Evolutionary conservation across 441 rosid species (phyloP), one percentile per base, ranked within the genome.

Genomic region (Gossypium aridum): DNA sequence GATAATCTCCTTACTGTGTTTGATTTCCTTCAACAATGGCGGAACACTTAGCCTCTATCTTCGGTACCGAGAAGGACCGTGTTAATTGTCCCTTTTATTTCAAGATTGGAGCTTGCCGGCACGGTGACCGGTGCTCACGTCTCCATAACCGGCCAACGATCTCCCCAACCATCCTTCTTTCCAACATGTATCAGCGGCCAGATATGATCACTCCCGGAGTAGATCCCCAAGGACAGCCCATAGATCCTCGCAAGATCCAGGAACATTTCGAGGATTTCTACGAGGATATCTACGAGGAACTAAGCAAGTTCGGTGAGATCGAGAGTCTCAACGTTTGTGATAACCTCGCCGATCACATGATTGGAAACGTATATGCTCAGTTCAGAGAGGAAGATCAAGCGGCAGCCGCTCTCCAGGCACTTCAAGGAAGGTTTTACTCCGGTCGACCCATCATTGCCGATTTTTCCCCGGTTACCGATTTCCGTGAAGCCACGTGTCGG

Each of bases 281-380:
- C 64, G 83, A 84, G 73, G 87, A 84, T 49, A 84, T 84, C 56
- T 84, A 81, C 68, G 84, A 81, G 67, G 87, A 84, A 73, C 87
- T 84, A 57, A 53, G 74, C 59, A 84, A 84, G 77, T 84, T 84
- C 75, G 85, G 87, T 28, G 85, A 84, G 80, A 81, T 84, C 77
- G 87, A 84, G 77, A 75, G 73, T 69, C 84, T 84, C 47, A 84
- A 84, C 73, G 73, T 84, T 51, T 84, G 85, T 34, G 87, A 84
- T 47, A 84, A 84, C 80, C 87, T 84, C 25, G 87, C 84, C 19
- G 87, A 84, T 69, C 87, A 84, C 81, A 84, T 84, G 87, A 84
- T 84, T 22, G 87, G 87, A 26, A 79, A 81, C 37, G 86, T 83
- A 4, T 84, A 81, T 51, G 87, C 77, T 43, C 87, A 75, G 78